These are phyloP conservation scores for Umbelopsis vinacea DNA, from an alignment of 192 early-diverging fungal species.

Conservation along the genomic window DNA sequence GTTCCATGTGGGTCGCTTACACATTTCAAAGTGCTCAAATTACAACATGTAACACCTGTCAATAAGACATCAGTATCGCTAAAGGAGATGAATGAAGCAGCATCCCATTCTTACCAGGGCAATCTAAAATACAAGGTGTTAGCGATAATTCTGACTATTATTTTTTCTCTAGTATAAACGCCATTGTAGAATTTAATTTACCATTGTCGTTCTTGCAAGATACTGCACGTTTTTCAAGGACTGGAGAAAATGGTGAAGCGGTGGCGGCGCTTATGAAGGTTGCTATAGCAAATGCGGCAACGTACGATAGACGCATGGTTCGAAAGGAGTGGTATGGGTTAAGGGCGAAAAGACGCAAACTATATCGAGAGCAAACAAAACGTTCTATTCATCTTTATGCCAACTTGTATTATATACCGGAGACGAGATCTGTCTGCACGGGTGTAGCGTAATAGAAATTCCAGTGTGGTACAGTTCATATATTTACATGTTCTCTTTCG, in stretches of 20 bases:
- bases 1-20: constrained; percentile 6
- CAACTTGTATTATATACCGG: neutral
- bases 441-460: too few species aligned
- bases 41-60: constrained; percentile 2
- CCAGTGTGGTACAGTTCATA: too few species aligned
- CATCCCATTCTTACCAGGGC: neutral
- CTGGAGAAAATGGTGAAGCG: neutral
- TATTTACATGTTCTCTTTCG: too few species aligned
- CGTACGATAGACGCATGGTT: constrained; percentile 4
- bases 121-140: neutral
- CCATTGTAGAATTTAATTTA: too few species aligned
- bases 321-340: constrained; percentile 8
- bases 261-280: neutral
- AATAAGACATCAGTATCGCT: neutral
- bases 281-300: constrained; percentile 8
- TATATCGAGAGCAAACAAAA: neutral
- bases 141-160: too few species aligned
- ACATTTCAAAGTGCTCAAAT: constrained; percentile 10
- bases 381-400: too few species aligned
- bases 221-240: neutral
- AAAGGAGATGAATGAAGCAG: neutral
- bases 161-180: too few species aligned
- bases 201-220: constrained; percentile 18
- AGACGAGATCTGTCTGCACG: neutral
- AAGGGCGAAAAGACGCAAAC: neutral